Base-by-base conservation (phyloP, 169 alveolate genomes). In the Plasmodium yoelii region DNA sequence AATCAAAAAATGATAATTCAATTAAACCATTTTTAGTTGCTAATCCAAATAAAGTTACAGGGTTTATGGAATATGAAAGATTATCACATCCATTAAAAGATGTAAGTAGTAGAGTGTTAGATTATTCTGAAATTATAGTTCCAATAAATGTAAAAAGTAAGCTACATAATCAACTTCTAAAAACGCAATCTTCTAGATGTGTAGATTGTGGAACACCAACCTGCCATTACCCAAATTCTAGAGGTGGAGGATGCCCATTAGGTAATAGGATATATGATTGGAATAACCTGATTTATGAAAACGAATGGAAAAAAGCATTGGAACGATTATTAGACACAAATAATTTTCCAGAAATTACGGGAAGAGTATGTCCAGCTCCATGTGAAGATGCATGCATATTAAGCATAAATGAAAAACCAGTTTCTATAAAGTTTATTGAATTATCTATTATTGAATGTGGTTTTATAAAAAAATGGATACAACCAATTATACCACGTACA, bases 181-280 rank as follows among this genome's bases (percentile, higher is more conserved):
- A 88, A 87, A 93, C 96, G 15, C 94, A 93, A 64, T 93, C 94
- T 0, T 73, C 94, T 9, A 69, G 96, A 57, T 93, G 96, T 86
- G 91, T 91, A 68, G 96, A 93, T 67, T 93, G 96, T 63, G 96
- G 96, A 56, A 91, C 94, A 3, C 96, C 96, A 8, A 88, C 92
- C 34, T 93, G 96, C 67, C 94, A 93, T 87, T 87, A 84, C 47
- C 93, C 92, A 9, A 90, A 91, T 47, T 73, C 90, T 15, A 87
- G 90, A n/a, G 94, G 94, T 1, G 94, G 95, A 26, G 95, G 95
- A 13, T 93, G 95, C 26, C 95, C 95, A 28, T 71, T 93, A 73
- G 95, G 94, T 19, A 93, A 93, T 56, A 67, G 94, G 39, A 93
- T 93, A 53, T 93, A 92, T 61, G 93, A 91, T 28, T 93, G 94